Evolutionary conservation across 202 grass and related monocot species (phyloP).

Genomic region (Musa balbisiana): DNA sequence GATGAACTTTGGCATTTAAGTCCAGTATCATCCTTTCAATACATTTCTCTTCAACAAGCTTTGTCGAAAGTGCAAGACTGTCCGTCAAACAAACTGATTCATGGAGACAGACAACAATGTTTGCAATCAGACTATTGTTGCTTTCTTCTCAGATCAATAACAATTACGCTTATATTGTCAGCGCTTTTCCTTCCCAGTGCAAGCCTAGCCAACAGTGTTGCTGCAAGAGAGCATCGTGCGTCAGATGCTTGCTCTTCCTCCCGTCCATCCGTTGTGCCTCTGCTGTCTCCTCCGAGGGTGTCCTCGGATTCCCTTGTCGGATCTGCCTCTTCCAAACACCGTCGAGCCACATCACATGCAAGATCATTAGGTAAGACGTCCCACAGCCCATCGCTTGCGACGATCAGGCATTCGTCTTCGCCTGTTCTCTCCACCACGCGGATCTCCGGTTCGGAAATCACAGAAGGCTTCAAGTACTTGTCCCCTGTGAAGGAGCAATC

Average conservation of each 20-base stretch:
- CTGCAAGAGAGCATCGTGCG: constrained; percentile 32
- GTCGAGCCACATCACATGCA: constrained; percentile 47
- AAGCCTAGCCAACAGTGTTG: constrained; percentile 45
- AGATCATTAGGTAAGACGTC: constrained; percentile 56
- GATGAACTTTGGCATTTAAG: too few relatives aligned
- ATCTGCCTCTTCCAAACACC: constrained; percentile 42
- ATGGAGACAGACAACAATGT: not conserved
- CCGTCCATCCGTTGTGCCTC: not conserved
- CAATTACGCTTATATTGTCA: constrained; percentile 61
- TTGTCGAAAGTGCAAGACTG: not conserved
- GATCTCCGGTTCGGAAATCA: constrained; percentile 69
- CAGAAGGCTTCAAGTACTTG: constrained; percentile 53
- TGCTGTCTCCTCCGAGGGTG: not conserved
- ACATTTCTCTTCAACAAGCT: not conserved
- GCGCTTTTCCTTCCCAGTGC: constrained; percentile 45
- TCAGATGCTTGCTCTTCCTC: constrained; percentile 25
- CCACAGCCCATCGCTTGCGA: constrained; percentile 82
- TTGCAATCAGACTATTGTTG: not conserved
- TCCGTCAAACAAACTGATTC: not conserved
- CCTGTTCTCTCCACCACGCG: constrained; percentile 23
- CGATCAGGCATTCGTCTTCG: constrained; percentile 58
- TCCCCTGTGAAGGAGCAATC: constrained; percentile 34
- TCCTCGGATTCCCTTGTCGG: not conserved
- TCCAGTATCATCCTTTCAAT: not conserved
- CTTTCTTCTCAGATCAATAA: constrained; percentile 43